A percentile compares a stretch with the other conserved stretches of the same genome.
Evolutionary conservation across 495 filamentous ascomycete species (phyloP).

Genomic region (Recurvomyces mirabilis): DNA sequence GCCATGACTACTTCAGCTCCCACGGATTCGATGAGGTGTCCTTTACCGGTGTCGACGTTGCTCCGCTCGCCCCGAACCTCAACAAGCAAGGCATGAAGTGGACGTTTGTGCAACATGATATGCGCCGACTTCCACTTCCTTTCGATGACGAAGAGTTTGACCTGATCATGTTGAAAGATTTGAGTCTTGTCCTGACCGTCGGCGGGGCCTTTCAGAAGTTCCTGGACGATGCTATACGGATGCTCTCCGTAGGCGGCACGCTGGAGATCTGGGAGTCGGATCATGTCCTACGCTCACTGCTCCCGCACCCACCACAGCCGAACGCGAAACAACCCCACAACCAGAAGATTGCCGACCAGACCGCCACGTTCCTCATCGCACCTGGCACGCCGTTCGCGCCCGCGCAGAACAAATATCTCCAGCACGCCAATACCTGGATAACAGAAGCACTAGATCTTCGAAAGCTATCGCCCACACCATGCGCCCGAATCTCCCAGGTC

Average conservation of each 20-base stretch:
- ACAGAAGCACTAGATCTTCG: conserved; percentile 62
- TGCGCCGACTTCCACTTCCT: conserved; percentile 63
- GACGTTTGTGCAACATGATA: conserved; percentile 79
- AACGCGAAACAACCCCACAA: conserved; percentile 44
- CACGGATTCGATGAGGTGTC: conserved; percentile 40
- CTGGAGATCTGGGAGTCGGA: conserved; percentile 84
- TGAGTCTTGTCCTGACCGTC: conserved; percentile 52
- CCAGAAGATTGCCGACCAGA: conserved; percentile 48
- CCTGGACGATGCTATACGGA: conserved; percentile 64
- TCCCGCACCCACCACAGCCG: conserved; percentile 59
- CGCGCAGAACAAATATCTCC: conserved; percentile 69
- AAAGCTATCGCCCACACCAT: conserved; percentile 63
- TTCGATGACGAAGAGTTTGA: conserved; percentile 80
- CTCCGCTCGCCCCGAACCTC: conserved; percentile 61
- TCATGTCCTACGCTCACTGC: conserved; percentile 61
- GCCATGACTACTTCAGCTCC: conserved; percentile 60
- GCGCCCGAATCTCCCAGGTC: conserved; percentile 63
- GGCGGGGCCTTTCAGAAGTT: conserved; percentile 54
- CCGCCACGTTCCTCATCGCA: conserved; percentile 74
- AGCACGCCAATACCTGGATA: conserved; percentile 75
- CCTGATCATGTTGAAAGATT: conserved; percentile 80
- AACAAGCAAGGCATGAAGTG: conserved; percentile 67
- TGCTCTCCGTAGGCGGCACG: conserved; percentile 66
- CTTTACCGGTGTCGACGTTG: conserved; percentile 79
- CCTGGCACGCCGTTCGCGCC: conserved; percentile 66